phyloP scores from a whole-genome alignment of 2,329 filamentous ascomycete species.

The Aspergillus japonicus region DNA sequence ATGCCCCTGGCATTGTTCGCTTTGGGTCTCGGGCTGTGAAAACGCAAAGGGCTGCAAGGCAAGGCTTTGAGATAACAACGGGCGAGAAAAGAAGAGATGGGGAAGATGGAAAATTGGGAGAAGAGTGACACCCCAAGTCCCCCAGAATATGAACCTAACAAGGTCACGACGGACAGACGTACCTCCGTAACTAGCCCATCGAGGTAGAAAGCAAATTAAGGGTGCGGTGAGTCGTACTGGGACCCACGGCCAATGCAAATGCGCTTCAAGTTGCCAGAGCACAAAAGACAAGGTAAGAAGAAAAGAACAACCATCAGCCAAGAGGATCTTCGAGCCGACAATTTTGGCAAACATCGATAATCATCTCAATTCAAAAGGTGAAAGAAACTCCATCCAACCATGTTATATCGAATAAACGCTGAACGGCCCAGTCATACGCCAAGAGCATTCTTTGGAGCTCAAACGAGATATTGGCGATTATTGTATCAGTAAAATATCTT shows the following conservation, averaged over 20 bases:
- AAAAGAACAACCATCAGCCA: constrained; percentile 5
- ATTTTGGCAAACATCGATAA: constrained; percentile 22
- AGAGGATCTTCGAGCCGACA: constrained; percentile 8
- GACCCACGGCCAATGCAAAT: constrained; percentile 28
- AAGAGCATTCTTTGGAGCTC: constrained; percentile 15
- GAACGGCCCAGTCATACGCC: constrained; percentile 26
- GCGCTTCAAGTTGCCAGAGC: constrained; percentile 18
- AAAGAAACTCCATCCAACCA: constrained; percentile 32
- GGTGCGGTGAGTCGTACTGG: constrained; percentile 5
- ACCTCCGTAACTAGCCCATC: constrained; percentile 8
- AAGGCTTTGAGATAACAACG: constrained; percentile 4
- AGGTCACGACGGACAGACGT: constrained; percentile 1
- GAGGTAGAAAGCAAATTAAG: constrained; percentile 17
- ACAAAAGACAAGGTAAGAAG: constrained; percentile 10
- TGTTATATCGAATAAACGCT: constrained; percentile 30
- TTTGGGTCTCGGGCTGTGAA: not conserved
- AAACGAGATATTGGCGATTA: constrained; percentile 8
- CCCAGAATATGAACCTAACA: constrained; percentile 14
- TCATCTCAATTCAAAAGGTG: constrained; percentile 19
- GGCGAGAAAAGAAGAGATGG: constrained; percentile 8
- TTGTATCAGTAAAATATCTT: constrained; percentile 11
- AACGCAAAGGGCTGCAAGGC: not conserved
- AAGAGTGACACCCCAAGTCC: constrained; percentile 12
- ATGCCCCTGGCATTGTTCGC: constrained; percentile 10
- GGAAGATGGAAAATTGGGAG: constrained; percentile 1